Percentiles rank a stretch among this genome's conserved stretches.
Evolutionary conservation across 352 stramenopile genomes (phyloP).

Genomic region (Globisporangium rhizosaccharum): DNA sequence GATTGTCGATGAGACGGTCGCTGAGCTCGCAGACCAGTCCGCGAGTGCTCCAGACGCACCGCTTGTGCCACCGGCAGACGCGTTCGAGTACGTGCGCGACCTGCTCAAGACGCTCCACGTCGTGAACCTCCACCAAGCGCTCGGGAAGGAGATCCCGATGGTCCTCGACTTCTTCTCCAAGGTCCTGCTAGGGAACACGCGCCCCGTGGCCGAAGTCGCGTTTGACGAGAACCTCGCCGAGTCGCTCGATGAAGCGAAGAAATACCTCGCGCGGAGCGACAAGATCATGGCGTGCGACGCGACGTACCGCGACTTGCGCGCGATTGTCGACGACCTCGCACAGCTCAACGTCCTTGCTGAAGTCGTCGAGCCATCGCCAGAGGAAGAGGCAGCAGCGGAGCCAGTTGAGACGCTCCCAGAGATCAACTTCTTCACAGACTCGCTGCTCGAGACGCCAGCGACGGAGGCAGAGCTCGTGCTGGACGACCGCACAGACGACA

Average conservation of each 20-base stretch:
- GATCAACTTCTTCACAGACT: conserved; percentile 87
- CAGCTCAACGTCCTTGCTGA: conserved; percentile 17
- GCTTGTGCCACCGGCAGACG: conserved; percentile 11
- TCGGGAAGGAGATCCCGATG: conserved; percentile 73
- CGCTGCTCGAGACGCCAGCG: conserved; percentile 31
- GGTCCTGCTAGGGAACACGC: conserved; percentile 75
- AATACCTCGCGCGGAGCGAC: conserved; percentile 58
- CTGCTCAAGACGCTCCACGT: conserved; percentile 75
- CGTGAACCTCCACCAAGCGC: conserved; percentile 66
- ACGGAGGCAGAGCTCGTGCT: conserved; percentile 11
- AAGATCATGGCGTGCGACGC: conserved; percentile 72
- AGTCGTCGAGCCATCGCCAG: conserved; percentile 4
- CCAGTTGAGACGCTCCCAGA: conserved; percentile 47
- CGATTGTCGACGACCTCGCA: conserved; percentile 50
- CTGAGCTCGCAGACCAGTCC: neutral
- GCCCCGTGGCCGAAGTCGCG: conserved; percentile 63
- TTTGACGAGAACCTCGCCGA: conserved; percentile 78
- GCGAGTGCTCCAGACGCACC: neutral
- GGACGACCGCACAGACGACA: conserved; percentile 14
- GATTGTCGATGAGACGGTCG: neutral
- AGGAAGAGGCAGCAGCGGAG: conserved; percentile 20
- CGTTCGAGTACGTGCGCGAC: conserved; percentile 54
- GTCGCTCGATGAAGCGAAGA: conserved; percentile 71
- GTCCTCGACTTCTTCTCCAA: conserved; percentile 84
- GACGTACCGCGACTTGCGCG: conserved; percentile 57